Evolutionary conservation across 768 basidiomycete genomes (phyloP).

Genomic region (Termitomyces sp.): DNA sequence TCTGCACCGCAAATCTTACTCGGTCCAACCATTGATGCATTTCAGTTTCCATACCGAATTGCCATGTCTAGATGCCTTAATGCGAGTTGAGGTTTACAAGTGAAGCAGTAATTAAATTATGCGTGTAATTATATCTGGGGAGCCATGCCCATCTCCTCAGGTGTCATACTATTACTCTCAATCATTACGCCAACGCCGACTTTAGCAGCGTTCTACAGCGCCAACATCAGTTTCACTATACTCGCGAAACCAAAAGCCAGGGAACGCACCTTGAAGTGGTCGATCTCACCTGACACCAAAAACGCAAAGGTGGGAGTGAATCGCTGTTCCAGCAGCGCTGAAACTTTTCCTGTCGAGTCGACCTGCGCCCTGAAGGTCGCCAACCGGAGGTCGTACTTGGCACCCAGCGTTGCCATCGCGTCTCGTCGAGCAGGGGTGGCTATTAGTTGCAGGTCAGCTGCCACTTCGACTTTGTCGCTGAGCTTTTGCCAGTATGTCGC

Average conservation of each 20-base stretch:
- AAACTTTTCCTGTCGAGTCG: conserved; percentile 94
- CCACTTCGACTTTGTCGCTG: conserved; percentile 95
- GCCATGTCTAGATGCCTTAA: background rate
- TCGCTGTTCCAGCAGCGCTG: conserved; percentile 91
- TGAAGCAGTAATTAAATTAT: conserved; percentile 20
- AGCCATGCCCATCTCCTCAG: conserved; percentile 76
- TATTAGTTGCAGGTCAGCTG: conserved; percentile 85
- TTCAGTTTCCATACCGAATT: no score
- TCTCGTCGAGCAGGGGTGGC: conserved; percentile 81
- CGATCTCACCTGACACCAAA: conserved; percentile 93
- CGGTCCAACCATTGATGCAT: no score
- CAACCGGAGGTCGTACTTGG: conserved; percentile 94
- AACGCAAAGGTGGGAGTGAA: conserved; percentile 96
- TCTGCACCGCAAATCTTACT: no score
- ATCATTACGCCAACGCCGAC: conserved; percentile 98
- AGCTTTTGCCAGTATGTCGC: conserved; percentile 97
- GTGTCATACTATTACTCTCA: conserved; percentile 78
- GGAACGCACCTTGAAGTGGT: conserved; percentile 87
- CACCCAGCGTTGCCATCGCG: conserved; percentile 90
- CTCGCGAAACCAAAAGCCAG: conserved; percentile 4
- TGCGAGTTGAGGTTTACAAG: conserved; percentile 1
- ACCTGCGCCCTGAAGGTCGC: conserved; percentile 93
- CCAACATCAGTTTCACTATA: conserved; percentile 1
- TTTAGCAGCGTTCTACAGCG: conserved; percentile 79
- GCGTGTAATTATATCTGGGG: conserved; percentile 41